These are phyloP conservation scores for Pinus tabuliformis DNA, from an alignment of 75 land plant species.

Conservation along the genomic window DNA sequence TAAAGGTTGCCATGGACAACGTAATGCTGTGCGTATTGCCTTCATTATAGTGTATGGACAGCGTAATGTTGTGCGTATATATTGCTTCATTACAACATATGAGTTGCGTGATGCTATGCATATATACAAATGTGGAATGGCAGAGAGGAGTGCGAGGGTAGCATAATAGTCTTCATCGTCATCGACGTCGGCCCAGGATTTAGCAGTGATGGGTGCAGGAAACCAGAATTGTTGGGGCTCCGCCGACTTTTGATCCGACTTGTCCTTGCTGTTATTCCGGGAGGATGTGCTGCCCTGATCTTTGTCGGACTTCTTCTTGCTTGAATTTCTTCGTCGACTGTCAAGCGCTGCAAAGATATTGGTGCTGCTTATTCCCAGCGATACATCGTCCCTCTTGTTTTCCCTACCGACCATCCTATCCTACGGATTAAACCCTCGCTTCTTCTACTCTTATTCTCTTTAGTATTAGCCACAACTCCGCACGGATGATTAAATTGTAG, in stretches of 20 bases:
- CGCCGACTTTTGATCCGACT: slow-evolving; percentile 39
- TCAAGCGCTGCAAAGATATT: slow-evolving; percentile 94
- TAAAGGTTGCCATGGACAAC: no score
- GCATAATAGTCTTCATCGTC: slow-evolving; percentile 91
- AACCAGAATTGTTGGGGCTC: slow-evolving; percentile 74
- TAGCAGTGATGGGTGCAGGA: slow-evolving; percentile 64
- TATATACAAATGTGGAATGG: no score
- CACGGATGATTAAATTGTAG: no score
- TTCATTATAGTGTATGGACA: no score
- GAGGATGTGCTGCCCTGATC: slow-evolving; percentile 23
- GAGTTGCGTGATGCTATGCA: no score
- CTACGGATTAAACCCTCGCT: no score
- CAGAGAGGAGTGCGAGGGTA: slow-evolving; percentile 66
- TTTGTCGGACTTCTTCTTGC: slow-evolving; percentile 74
- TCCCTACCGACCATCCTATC: slow-evolving; percentile 82
- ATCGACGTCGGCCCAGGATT: slow-evolving; percentile 97
- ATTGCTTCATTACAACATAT: no score
- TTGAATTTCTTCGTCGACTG: slow-evolving; percentile 63
- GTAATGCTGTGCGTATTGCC: no score
- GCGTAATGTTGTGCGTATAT: no score
- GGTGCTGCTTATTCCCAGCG: slow-evolving; percentile 61
- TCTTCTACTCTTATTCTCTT: no score
- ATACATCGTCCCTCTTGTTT: slow-evolving; percentile 74
- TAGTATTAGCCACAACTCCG: no score
- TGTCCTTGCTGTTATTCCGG: slow-evolving; percentile 37